Base-by-base conservation (phyloP, 805 yeast genomes). In the Lachancea kluyveri region DNA sequence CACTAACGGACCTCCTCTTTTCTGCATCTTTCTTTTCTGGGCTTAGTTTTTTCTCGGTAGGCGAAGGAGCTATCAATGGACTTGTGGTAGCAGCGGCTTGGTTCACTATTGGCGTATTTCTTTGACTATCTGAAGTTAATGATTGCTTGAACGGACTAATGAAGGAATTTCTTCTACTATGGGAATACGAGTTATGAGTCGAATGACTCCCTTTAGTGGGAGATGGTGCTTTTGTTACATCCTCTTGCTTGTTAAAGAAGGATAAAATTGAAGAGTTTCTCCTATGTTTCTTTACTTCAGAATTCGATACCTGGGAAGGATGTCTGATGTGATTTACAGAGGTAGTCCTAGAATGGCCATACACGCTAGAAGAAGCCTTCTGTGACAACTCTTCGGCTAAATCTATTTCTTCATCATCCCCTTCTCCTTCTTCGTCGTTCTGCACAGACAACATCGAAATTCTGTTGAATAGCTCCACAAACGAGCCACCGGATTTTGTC, bases 241-340 rank as follows among this genome's bases (percentile, higher is more conserved):
- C 40, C 26, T 32, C 36, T 8, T 22, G 30, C 20, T 38, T 38
- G 30, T 47, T 52, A 40, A 72, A 51, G 41, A 72, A 76, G 31
- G 74, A 70, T 37, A 76, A 66, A 22, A 77, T 57, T 0, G 84
- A 76, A 0, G 82, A 74, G 37, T 74, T 77, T 40, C 84, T 68
- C 45, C 72, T 70, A 48, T 77, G 82, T 21, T 54, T 50, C 26
- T 50, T 54, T 4, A 46, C 44, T 7, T 48, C 54, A 17, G 46
- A 35, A 19, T 45, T 50, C 10, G 46, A 36, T 10, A 42, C 35
- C 16, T 42, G 46, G 8, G 46, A 40, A 6, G 41, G 45, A 14
- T 37, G 37, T 24, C 33, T 42, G 8, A 35, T 36, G 12, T 43
- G 43, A 6, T 35, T 32, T 6, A 39, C 39, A 7, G 54, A 45